Evolutionary conservation across 2,329 filamentous ascomycete species (phyloP).

Genomic region (Thermomyces lanuginosus): DNA sequence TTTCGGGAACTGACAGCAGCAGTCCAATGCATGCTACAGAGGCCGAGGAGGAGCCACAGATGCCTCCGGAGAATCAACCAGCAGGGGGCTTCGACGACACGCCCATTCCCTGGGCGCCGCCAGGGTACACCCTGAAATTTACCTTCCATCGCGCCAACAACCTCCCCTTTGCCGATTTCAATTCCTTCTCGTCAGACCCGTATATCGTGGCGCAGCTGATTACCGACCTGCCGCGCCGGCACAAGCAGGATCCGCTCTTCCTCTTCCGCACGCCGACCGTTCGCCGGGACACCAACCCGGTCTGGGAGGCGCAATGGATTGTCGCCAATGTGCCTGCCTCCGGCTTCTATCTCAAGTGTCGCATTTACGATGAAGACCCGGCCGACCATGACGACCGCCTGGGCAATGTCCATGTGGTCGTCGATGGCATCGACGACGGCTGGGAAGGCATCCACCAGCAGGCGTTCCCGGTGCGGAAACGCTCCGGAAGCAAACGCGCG

Average conservation of each 20-base stretch:
- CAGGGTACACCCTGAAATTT: constrained; percentile 72
- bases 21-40: too few species aligned
- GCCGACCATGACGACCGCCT: constrained; percentile 74
- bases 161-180: constrained; percentile 67
- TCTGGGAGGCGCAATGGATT: constrained; percentile 74
- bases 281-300: constrained; percentile 53
- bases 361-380: constrained; percentile 79
- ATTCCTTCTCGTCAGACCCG: constrained; percentile 64
- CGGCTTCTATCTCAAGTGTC: constrained; percentile 71
- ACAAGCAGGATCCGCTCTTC: constrained; percentile 72
- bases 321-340: constrained; percentile 69
- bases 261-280: constrained; percentile 61
- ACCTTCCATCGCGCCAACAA: constrained; percentile 68
- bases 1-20: too few species aligned
- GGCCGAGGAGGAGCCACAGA: too few species aligned
- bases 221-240: constrained; percentile 52
- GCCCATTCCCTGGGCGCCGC: constrained; percentile 55
- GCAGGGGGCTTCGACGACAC: constrained; percentile 68
- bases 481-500: constrained; percentile 68
- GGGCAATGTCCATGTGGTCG: constrained; percentile 63
- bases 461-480: constrained; percentile 58
- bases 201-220: constrained; percentile 64
- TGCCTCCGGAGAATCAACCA: constrained; percentile 35
- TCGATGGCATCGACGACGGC: constrained; percentile 41
- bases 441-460: constrained; percentile 54